phyloP scores from a whole-genome alignment of 805 yeast species.

The Lachancea sp. region DNA sequence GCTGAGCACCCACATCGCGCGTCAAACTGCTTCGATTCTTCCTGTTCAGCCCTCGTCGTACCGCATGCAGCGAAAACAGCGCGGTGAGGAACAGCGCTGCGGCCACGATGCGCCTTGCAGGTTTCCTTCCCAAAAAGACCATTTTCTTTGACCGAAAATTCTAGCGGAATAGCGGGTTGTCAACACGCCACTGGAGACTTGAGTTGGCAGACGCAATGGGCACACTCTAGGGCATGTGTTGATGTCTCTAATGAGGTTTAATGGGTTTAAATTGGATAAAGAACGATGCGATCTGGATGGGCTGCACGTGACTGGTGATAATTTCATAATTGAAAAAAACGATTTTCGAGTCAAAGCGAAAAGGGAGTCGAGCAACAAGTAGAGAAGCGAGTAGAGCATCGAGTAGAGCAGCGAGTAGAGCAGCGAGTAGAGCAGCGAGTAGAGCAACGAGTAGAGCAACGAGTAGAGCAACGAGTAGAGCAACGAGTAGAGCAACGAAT shows the following conservation, averaged over 20 bases:
- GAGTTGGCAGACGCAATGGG: not conserved
- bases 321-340: too few species aligned
- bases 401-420: too few species aligned
- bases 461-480: not conserved
- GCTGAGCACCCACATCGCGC: slow-evolving; percentile 1
- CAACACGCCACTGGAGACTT: too few species aligned
- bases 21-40: not conserved
- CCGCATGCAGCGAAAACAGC: not conserved
- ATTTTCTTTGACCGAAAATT: not conserved
- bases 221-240: not conserved
- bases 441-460: not conserved
- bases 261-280: too few species aligned
- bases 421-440: not conserved
- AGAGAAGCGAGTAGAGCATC: too few species aligned
- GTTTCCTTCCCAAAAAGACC: not conserved
- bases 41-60: not conserved
- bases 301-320: too few species aligned
- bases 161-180: too few species aligned
- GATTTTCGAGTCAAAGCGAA: too few species aligned
- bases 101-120: not conserved
- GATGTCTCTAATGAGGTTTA: too few species aligned
- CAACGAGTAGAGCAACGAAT: not conserved
- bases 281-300: too few species aligned
- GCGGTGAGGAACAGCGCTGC: not conserved
- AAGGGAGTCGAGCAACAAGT: too few species aligned